Base-by-base conservation (phyloP, 257 asterid genomes). In the Dorcoceras hygrometricum region DNA sequence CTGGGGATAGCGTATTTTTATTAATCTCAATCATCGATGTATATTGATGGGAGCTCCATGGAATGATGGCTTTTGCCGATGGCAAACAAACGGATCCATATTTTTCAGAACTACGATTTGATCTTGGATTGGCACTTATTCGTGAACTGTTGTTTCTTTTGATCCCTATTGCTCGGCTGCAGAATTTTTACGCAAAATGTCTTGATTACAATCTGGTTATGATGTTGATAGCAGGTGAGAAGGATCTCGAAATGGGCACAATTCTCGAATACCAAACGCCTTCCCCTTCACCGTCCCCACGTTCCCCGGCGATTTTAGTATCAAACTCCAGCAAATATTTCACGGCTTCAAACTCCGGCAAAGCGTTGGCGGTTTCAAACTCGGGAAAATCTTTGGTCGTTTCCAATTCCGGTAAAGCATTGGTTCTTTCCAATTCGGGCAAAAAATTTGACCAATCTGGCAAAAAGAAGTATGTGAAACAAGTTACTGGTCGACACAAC, bases 401-500 rank as follows among this genome's bases (percentile, higher is more conserved):
- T 4, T 89, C 96, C 0, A 84, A 78, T 78, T 85, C 95, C 70
- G 81, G 82, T 1, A 83, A 80, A 69, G 86, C 84, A 53, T 23
- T 83, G 62, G 59, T 80, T 11, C 78, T 76, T 36, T 83, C 89
- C 23, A 83, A 78, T 70, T 83, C 85, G 4, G 83, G 86, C 18
- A 82, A 76, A 32, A 51, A 72, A 54, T 9, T 84, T 76, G 67
- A 86, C 58, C 86, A 75, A 62, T 69, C 82, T 16, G 90, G 90
- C 14, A 85, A 81, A 75, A 83, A 83, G 79, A 90, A 88, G 84
- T 88, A 90, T 57, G 97, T 90, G 77, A 90, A 81, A 83, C 97
- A 90, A 77, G 97, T 90, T 31, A 88, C 96, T 4, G 97, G 97
- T 0, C 77, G 89, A 76, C 92, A 88, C 85, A 88, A 90, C 4